Evolutionary conservation across 2,329 filamentous ascomycete genomes (phyloP), one percentile per base, ranked within the genome.

Genomic region (Penicillium sp.): DNA sequence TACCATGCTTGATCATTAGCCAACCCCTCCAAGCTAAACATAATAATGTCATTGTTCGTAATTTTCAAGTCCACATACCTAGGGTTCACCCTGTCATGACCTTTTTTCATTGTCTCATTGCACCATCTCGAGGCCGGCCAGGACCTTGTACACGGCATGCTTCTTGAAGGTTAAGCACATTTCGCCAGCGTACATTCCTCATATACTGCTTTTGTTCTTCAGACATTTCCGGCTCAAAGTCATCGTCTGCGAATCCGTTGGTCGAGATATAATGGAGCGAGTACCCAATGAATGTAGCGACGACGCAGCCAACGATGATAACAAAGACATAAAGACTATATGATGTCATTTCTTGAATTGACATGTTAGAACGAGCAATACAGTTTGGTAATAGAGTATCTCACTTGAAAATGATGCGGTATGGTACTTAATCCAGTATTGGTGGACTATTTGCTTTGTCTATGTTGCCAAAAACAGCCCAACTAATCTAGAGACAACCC

Each of bases 261-360:
- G 55, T 49, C 4, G 44, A 35, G 6, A 57, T 49, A 29, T 47
- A 57, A 26, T 53, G 26, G 14, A 57, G 27, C 1, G 49, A 47
- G 37, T 57, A 57, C 4, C 29, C 35, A 21, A 53, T 26, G 13
- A 57, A 48, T 14, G 44, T 33, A 19, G 11, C 29, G 10, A 49
- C 37, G 14, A 53, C 26, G n/a, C 49, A 48, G 10, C 55, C 55
- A 37, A 57, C 21, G 21, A 57, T 57, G 19, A 57, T 57, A 16
- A 10, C 33, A 22, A 57, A 27, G 9, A 57, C 55, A 16, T 52
- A 57, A 26, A 57, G 29, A 14, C 43, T 42, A 27, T 57, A 57
- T 42, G 39, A 22, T 9, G 42, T 16, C 35, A 31, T 43, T n/a
- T 6, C n/a, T 14, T 42, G 19, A 21, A 42, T 5, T 10, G 16